Conservation (phyloP, 2,329 filamentous ascomycete species). For the Hypoxylon rubiginosum region DNA sequence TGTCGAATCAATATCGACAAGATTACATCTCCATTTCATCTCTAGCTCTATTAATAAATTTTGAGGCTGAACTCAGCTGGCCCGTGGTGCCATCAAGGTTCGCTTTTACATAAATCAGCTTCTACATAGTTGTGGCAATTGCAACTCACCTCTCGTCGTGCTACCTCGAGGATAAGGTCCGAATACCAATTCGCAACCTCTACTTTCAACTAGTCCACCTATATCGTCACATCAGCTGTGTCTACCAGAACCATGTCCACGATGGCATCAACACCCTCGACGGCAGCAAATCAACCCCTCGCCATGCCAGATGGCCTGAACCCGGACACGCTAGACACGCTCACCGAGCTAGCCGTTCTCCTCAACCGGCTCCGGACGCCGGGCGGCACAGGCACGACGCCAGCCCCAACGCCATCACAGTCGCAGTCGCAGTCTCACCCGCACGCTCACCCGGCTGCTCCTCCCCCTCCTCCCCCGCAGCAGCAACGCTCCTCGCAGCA, state of each 20-base stretch:
- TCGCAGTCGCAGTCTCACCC: constrained; percentile 37
- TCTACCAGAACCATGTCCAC: background rate
- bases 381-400: constrained; percentile 55
- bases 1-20: constrained; percentile 32
- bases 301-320: constrained; percentile 75
- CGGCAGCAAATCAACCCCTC: constrained; percentile 47
- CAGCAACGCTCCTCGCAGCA: background rate
- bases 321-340: constrained; percentile 86
- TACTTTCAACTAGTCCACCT: background rate
- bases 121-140: background rate
- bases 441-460: constrained; percentile 36
- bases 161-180: background rate
- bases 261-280: constrained; percentile 22
- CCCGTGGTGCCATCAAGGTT: constrained; percentile 34
- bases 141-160: background rate
- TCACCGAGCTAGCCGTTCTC: constrained; percentile 84
- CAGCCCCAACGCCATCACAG: constrained; percentile 48
- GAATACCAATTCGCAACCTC: background rate
- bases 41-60: constrained; percentile 27
- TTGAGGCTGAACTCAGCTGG: constrained; percentile 20
- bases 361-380: constrained; percentile 77
- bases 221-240: background rate
- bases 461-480: no score
- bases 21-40: constrained; percentile 12
- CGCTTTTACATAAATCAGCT: constrained; percentile 18